phyloP scores from a whole-genome alignment of 2,329 filamentous ascomycete genomes.

The Fusarium armeniacum region DNA sequence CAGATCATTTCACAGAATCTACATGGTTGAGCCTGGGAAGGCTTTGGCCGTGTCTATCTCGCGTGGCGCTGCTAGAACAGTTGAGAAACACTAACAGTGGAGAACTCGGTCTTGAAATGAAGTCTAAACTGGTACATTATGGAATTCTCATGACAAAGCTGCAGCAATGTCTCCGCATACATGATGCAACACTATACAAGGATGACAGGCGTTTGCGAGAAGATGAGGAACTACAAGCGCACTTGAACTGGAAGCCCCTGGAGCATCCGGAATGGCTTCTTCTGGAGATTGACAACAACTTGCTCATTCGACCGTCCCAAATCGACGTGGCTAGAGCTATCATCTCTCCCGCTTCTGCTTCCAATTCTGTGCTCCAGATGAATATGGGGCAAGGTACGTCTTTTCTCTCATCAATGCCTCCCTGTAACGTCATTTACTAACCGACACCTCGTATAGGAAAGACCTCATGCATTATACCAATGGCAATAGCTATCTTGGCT shows the following conservation, averaged over 20 bases:
- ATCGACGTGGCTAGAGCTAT: conserved; percentile 72
- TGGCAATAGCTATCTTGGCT: conserved; percentile 62
- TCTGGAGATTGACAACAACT: conserved; percentile 73
- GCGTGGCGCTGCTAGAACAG: conserved; percentile 61
- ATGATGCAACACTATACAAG: conserved; percentile 47
- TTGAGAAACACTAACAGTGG: conserved; percentile 52
- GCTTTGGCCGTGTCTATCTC: conserved; percentile 63
- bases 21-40: conserved; percentile 59
- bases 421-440: accelerated
- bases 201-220: conserved; percentile 54
- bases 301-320: conserved; percentile 72
- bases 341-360: conserved; percentile 63
- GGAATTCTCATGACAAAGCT: conserved; percentile 60
- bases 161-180: conserved; percentile 62
- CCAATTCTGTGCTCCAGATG: conserved; percentile 73
- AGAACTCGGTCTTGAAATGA: background rate
- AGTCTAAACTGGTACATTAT: conserved; percentile 56
- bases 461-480: conserved; percentile 69
- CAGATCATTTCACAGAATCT: background rate
- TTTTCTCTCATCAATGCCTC: background rate
- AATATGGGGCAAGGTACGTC: conserved; percentile 72
- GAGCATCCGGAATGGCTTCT: conserved; percentile 73
- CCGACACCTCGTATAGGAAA: conserved; percentile 59
- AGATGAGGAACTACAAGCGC: conserved; percentile 64
- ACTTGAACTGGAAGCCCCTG: conserved; percentile 67